A percentile compares a stretch with the other conserved stretches of the same genome.
phyloP scores from a whole-genome alignment of 257 asterid species.

The Solanum piurae region DNA sequence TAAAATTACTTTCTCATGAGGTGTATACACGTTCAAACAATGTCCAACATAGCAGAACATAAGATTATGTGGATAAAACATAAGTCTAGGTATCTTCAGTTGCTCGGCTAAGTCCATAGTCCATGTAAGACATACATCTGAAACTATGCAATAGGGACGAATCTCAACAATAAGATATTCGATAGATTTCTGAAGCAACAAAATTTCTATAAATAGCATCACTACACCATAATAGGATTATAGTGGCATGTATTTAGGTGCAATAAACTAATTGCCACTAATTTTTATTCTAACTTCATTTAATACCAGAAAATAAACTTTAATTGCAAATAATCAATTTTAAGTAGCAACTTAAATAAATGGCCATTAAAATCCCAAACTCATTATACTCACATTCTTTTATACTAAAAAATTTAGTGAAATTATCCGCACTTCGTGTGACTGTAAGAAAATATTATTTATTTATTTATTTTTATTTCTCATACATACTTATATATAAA shows the following conservation, averaged over 20 bases:
- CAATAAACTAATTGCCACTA: neutral
- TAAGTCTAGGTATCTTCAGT: conserved; percentile 9
- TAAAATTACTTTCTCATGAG: conserved; percentile 7
- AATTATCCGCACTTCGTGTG: neutral
- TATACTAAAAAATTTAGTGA: neutral
- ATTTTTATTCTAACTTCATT: neutral
- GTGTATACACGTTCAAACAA: conserved; percentile 2
- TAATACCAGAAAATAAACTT: neutral
- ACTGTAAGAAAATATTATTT: no score
- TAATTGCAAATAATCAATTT: neutral
- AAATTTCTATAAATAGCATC: neutral
- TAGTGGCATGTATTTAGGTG: neutral
- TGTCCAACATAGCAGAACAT: conserved; percentile 1
- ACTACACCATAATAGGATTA: neutral
- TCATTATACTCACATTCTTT: neutral
- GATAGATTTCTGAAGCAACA: conserved; percentile 4
- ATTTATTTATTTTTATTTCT: neutral
- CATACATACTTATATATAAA: neutral
- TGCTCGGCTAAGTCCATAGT: conserved; percentile 15
- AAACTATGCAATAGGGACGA: conserved; percentile 4
- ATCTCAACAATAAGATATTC: neutral
- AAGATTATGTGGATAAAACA: conserved; percentile 3
- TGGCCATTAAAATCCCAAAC: neutral
- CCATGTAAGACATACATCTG: conserved; percentile 22
- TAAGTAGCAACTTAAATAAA: neutral